Evolutionary conservation across 2,329 filamentous ascomycete genomes (phyloP).

Genomic region (Fusarium tricinctum): DNA sequence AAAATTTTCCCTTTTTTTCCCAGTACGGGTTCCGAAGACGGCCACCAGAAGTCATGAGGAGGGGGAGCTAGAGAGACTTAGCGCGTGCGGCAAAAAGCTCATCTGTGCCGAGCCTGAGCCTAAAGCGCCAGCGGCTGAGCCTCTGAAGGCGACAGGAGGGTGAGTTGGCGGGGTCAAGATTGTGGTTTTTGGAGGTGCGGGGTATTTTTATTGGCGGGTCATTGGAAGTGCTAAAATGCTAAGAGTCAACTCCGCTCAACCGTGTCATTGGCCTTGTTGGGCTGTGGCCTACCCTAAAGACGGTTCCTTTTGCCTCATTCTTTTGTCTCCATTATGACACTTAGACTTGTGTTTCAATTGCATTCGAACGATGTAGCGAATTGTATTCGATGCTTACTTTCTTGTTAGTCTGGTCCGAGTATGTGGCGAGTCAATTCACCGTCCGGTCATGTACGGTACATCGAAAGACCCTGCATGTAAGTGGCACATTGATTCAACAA

Average conservation of each 20-base stretch:
- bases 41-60: slow-evolving; percentile 23
- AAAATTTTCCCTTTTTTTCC: slow-evolving; percentile 34
- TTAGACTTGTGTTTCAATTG: not conserved
- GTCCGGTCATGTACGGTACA: not conserved
- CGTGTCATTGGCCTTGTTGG: slow-evolving; percentile 21
- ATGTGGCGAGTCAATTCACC: not conserved
- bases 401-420: not conserved
- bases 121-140: slow-evolving; percentile 17
- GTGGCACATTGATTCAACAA: slow-evolving; percentile 10
- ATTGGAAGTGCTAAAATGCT: slow-evolving; percentile 22
- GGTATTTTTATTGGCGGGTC: slow-evolving; percentile 44
- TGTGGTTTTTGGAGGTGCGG: slow-evolving; percentile 45
- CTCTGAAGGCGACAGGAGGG: slow-evolving; percentile 20
- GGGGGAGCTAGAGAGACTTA: slow-evolving; percentile 20
- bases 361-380: not conserved
- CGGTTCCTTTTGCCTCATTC: slow-evolving; percentile 11
- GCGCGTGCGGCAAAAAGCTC: slow-evolving; percentile 38
- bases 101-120: slow-evolving; percentile 31
- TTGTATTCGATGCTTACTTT: not conserved
- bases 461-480: not conserved
- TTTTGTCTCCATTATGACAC: slow-evolving; percentile 1
- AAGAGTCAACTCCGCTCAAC: slow-evolving; percentile 8
- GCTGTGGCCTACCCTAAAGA: slow-evolving; percentile 33
- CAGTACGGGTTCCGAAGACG: slow-evolving; percentile 42
- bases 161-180: slow-evolving; percentile 36